Evolutionary conservation across 495 filamentous ascomycete species (phyloP), one percentile per base, ranked within the genome.

Genomic region (Astrothelium subdiscretum): DNA sequence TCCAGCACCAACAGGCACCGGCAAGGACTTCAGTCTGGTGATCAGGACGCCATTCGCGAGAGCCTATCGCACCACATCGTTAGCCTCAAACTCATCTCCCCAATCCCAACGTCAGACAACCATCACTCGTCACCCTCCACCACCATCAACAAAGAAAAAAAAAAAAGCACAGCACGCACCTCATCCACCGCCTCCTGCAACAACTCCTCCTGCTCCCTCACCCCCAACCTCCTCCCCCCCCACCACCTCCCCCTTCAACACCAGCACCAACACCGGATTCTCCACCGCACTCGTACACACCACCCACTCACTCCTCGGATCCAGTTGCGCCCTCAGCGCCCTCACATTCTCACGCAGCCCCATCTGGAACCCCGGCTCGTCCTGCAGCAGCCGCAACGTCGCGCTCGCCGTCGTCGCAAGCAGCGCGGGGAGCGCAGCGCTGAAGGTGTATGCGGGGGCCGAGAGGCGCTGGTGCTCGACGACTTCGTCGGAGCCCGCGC

Each of bases 401-500:
- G 95, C 94, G 72, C 87, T 91, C 2, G 92, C 90, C n/a, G 92
- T 95, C 29, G 92, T 92, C 18, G 95, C 91, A 32, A 96, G 80
- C 78, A 97, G 86, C 31, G 94, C 94, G 15, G 94, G 95, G 51
- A 97, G 77, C 24, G 95, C 94, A 12, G 94, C 94, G 51, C 91
- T 96, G 77, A 88, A 98, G 11, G 92, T 96, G 72, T 97, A 97
- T 2, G 92, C 85, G 5, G 89, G 81, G 31, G 91, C 87, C 18
- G 88, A 88, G 68, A 98, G 89, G 62, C 94, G 90, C 73, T 97
- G 94, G 70, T 98, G 94, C 73, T 94, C 90, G 20, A 97, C 87
- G 40, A 97, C 89, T 70, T 96, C 94, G 59, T 84, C 82, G 31
- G 85, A 84, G 26, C 92, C 91, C 38, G 91, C 90, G 72, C 94